Evolutionary conservation across 1,284 basidiomycete species (phyloP), one percentile per base, ranked within the genome.

Genomic region (Cutaneotrichosporon curvatum): DNA sequence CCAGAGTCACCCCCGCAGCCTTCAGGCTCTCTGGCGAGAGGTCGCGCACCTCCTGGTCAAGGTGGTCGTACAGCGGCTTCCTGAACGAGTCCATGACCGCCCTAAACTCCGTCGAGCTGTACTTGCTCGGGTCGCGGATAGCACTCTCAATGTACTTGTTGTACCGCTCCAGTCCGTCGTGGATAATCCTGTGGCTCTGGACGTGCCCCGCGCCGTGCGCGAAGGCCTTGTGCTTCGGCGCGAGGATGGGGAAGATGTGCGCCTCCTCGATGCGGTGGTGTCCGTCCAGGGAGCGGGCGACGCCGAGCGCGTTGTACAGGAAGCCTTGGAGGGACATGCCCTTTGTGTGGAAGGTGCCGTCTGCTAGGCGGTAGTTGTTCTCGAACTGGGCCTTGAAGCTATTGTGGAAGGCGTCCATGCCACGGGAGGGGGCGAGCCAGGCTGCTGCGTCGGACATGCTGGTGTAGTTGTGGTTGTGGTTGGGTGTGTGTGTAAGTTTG

Each of bases 41-140:
- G 61, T 85, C 83, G n/a, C 73, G 64, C 50, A 81, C 81, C 72
- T 85, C 82, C 62, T 84, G 75, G 59, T 83, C 81, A 4, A 85
- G 72, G 65, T 84, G 83, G 19, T 60, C 59, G 66, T 82, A 83
- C 12, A 84, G 68, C 4, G 81, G 78, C 25, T 78, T 77, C 35
- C 77, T 69, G 67, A 83, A 83, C 23, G 75, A 72, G 57, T 84
- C 82, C 46, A 84, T 67, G 57, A 79, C 80, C 2, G 57, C 74
- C 43, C 75, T 74, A 72, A 85, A 76, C 54, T 81, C 77, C 5
- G 63, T 55, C 0, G 82, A 77, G 16, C 77, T 78, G 62, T 83
- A 84, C 4, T 72, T 69, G 1, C 72, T 69, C 2, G 77, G 77
- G 19, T 78, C 72, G 12, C 61, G 64, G 37, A 67, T 67, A 67